Evolutionary conservation across 2,329 filamentous ascomycete species (phyloP), one percentile per base, ranked within the genome.

Genomic region (Penicillium sp.): DNA sequence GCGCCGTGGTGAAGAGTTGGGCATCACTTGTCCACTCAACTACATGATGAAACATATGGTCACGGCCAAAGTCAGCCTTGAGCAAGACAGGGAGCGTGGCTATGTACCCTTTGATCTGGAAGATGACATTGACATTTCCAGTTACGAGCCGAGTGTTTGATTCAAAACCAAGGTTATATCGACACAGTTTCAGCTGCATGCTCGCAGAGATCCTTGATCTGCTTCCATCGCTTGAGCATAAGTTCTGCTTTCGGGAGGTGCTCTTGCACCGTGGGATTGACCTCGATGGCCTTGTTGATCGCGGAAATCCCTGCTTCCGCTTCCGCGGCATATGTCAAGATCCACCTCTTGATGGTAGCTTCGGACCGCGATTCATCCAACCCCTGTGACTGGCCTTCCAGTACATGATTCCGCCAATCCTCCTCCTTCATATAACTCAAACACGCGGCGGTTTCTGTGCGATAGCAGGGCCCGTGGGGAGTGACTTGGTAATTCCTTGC

Each of bases 21-120:
- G 90, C 1, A 77, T 96, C n/a, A 78, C 83, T 47, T 86, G 86
- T 64, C 83, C 85, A 10, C 78, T 87, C 57, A 94, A 96, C 68
- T 86, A 87, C 63, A 82, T 89, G 78, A 77, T 95, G 40, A 77
- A 88, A 70, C 79, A 86, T 49, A 74, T 92, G 75, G 86, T 97
- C 45, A 85, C 88, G 67, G 89, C 85, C 22, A 93, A 89, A 76
- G 75, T 81, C 42, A 68, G 72, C 38, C 73, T 84, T 64, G 67
- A 77, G 21, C 61, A 63, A 38, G 61, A 67, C 47, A 59, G 59
- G 50, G 66, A 72, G 50, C 57, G 58, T 18, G 62, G 58, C 9
- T 66, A 69, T 4, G 66, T 76, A 38, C 74, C 74, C 3, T 58
- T 76, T 29, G 60, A 57, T 22, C 22, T 49, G 14, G 55, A 58